Conservation (phyloP, 2,329 filamentous ascomycete genomes). For the Emydomyces testavorans region DNA sequence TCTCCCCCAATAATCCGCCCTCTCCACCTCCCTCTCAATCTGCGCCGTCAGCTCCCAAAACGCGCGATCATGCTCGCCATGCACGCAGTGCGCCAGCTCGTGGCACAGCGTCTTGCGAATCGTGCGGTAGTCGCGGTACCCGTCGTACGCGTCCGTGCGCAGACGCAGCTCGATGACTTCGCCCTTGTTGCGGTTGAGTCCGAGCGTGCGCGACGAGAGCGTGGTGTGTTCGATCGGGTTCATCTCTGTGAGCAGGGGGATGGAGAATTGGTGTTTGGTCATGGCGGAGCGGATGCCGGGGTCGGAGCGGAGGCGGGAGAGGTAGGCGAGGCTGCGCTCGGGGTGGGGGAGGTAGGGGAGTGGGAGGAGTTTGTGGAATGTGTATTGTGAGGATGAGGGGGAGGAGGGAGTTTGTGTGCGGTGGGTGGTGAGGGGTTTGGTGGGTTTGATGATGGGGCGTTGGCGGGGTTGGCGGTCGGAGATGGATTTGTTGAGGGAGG, state of each 20-base stretch:
- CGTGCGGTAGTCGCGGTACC: conserved; percentile 83
- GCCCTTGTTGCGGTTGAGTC: conserved; percentile 75
- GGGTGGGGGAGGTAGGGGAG: conserved; percentile 68
- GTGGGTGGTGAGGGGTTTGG: conserved; percentile 21
- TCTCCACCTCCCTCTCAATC: conserved; percentile 78
- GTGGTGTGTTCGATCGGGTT: conserved; percentile 75
- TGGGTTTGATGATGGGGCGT: conserved; percentile 11
- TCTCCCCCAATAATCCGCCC: conserved; percentile 69
- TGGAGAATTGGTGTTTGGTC: conserved; percentile 71
- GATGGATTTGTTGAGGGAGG: conserved; percentile 29
- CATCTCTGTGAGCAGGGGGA: conserved; percentile 88
- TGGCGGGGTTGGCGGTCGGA: conserved; percentile 15
- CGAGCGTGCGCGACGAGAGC: conserved; percentile 69
- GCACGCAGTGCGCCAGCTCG: conserved; percentile 87
- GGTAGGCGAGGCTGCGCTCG: conserved; percentile 56
- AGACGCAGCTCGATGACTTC: conserved; percentile 84
- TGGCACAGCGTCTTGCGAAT: conserved; percentile 90
- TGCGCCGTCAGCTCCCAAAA: conserved; percentile 84
- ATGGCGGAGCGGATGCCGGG: conserved; percentile 76
- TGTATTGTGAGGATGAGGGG: conserved; percentile 45
- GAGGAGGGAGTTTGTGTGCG: conserved; percentile 23
- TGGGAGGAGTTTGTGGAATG: conserved; percentile 66
- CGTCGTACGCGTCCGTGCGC: conserved; percentile 87
- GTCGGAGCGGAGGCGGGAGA: conserved; percentile 67
- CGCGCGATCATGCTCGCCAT: conserved; percentile 66